Base-by-base conservation (phyloP, 371 early-diverging fungal genomes). In the Choanephora cucurbitarum region DNA sequence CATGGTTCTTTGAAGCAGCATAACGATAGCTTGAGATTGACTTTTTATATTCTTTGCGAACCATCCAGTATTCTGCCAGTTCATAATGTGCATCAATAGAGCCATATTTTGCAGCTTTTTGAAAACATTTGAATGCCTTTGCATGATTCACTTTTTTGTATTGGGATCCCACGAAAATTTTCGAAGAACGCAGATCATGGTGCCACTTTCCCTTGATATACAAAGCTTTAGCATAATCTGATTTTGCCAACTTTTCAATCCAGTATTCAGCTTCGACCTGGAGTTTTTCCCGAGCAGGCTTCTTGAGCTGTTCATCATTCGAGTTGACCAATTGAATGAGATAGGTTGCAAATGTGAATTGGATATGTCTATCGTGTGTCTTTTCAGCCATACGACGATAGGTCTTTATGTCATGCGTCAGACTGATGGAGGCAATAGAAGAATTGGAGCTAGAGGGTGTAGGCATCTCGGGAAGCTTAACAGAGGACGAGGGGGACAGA, bases 21-120 rank as follows among this genome's bases (percentile, higher is more conserved):
- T 82, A 82, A 64, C 82, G 79, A 75, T 89, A 94, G 61, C 85
- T 84, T 51, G 86, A 79, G 19, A 91, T 71, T 0, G 94, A 84
- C 50, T 87, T 85, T 50, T 70, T 77, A 33, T 64, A 70, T 50
- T 88, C 85, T 52, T 80, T 80, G 46, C 81, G 81, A 24, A 75
- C 73, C 60, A 90, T 91, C 43, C 57, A 70, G 21, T 64, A 70
- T 44, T 66, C 62, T 5, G 66, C 76, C 19, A 75, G 42, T 40
- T 69, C 68, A 52, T 73, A 69, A 40, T 69, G 62, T 4, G 67
- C 71, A 15, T 77, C 73, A 2, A 54, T 60, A 41, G 61, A 67
- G 14, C 67, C 72, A 19, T 49, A 42, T 22, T 73, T 71, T 13
- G 77, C 69, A n/a, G 69, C 61, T 23, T 52, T 55, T 41, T 71